phyloP scores from a whole-genome alignment of 345 rosid species.

The Euphorbia pulcherrima region DNA sequence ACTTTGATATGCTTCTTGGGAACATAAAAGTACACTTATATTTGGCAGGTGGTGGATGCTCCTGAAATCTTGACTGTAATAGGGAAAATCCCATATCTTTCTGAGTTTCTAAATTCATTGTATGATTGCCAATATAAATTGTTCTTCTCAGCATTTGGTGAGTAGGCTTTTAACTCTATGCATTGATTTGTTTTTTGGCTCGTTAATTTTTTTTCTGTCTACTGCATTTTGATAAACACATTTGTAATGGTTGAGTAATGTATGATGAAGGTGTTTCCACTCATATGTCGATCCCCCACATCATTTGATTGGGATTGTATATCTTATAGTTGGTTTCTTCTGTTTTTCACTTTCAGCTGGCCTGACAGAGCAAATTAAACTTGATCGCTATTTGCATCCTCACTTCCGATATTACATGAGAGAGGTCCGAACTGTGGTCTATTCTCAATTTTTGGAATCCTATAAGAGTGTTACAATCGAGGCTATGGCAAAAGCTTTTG shows the following conservation, averaged over 20 bases:
- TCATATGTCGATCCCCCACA: too few relatives aligned
- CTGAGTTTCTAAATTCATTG: conserved; percentile 88
- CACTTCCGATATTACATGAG: conserved; percentile 99
- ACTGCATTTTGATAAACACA: neutral
- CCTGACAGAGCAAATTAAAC: conserved; percentile 73
- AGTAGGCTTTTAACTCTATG: conserved; percentile 24
- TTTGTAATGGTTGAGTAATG: neutral
- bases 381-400: conserved; percentile 83
- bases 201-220: neutral
- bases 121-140: conserved; percentile 91
- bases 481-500: conserved; percentile 98
- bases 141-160: conserved; percentile 91
- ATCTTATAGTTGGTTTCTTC: too few relatives aligned
- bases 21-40: conserved; percentile 8
- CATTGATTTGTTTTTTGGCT: too few relatives aligned
- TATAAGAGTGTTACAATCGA: conserved; percentile 96
- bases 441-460: conserved; percentile 93
- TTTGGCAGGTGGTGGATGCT: conserved; percentile 90
- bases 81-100: conserved; percentile 78
- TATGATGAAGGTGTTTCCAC: too few relatives aligned
- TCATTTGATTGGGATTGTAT: too few relatives aligned
- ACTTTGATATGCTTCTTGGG: neutral
- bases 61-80: conserved; percentile 98
- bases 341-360: conserved; percentile 71
- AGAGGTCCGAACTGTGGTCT: conserved; percentile 87